These are phyloP conservation scores for Acanthamoeba royreba DNA, from an alignment of 208 protist species.

Conservation along the genomic window DNA sequence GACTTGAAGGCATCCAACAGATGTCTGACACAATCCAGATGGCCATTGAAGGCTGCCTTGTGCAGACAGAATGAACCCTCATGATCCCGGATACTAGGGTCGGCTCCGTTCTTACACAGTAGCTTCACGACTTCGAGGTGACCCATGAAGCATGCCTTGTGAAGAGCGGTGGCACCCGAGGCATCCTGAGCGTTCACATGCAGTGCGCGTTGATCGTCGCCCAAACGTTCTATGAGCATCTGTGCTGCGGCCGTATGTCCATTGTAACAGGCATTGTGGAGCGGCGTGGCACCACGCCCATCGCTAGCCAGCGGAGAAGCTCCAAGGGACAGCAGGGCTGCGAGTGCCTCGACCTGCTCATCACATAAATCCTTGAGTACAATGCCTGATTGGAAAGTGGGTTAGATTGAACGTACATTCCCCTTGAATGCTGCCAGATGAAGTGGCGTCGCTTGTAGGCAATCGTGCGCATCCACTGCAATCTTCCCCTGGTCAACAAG, in stretches of 20 bases:
- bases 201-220: neutral
- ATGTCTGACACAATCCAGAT: slow-evolving; percentile 37
- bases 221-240: neutral
- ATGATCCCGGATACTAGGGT: slow-evolving; percentile 48
- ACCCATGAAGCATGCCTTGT: slow-evolving; percentile 45
- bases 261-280: neutral
- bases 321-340: neutral
- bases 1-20: neutral
- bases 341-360: neutral
- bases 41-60: slow-evolving; percentile 62
- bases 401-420: neutral
- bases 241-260: neutral
- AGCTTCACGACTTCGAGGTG: slow-evolving; percentile 43
- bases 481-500: neutral
- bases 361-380: neutral
- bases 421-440: neutral
- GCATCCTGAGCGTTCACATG: slow-evolving; percentile 15
- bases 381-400: too few relatives aligned
- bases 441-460: neutral
- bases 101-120: slow-evolving; percentile 30
- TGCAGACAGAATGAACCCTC: slow-evolving; percentile 57
- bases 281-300: slow-evolving; percentile 5
- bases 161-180: neutral
- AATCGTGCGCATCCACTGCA: neutral
- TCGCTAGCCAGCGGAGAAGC: neutral